These are phyloP conservation scores for Rubia balearica DNA, from an alignment of 305 asterid genomes.

Conservation along the genomic window DNA sequence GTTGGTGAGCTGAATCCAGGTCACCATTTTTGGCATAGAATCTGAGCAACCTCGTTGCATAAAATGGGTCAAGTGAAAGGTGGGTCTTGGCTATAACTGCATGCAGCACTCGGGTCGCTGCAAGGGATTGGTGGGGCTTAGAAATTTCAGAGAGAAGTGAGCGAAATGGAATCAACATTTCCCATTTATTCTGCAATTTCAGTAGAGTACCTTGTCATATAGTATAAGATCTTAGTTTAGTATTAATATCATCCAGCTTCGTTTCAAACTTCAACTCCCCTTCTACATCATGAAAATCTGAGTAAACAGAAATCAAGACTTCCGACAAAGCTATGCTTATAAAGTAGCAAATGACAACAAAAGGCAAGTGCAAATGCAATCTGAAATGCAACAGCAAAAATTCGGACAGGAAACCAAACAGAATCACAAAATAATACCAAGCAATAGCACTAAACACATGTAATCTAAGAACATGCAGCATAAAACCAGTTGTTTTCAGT, in stretches of 20 bases:
- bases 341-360: no score
- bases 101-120: conserved; percentile 47
- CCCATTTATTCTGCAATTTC: conserved; percentile 8
- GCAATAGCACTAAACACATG: not conserved
- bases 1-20: conserved; percentile 49
- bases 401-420: not conserved
- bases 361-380: not conserved
- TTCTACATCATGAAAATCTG: no score
- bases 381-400: not conserved
- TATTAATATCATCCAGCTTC: not conserved
- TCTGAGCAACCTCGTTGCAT: conserved; percentile 49
- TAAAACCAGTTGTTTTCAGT: not conserved
- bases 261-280: no score
- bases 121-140: conserved; percentile 36
- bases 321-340: no score
- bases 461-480: no score
- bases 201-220: not conserved
- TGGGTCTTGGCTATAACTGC: conserved; percentile 34
- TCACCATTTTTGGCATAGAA: conserved; percentile 55
- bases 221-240: not conserved
- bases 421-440: not conserved
- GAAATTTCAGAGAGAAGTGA: conserved; percentile 39
- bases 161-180: conserved; percentile 34
- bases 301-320: no score
- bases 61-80: conserved; percentile 56